Conservation (phyloP, 345 rosid genomes). For the Citrus hindsii region DNA sequence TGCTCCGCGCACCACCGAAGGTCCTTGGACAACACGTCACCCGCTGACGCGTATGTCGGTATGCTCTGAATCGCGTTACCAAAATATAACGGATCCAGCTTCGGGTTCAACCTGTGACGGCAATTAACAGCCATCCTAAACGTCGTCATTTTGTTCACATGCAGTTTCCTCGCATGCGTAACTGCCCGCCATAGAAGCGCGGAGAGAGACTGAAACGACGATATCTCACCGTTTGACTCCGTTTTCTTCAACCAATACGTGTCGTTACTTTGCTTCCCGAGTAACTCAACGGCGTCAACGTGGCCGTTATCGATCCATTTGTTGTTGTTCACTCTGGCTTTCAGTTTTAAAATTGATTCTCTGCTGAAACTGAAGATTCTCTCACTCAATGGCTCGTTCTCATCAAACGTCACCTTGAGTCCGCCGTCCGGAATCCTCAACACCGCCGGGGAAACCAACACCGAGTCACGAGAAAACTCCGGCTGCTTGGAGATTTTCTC, state of each 20-base stretch:
- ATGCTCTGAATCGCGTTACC: conserved; percentile 97
- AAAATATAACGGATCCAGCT: conserved; percentile 62
- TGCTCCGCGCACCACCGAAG: conserved; percentile 84
- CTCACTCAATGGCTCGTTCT: conserved; percentile 62
- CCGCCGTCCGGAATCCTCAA: conserved; percentile 70
- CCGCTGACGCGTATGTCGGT: conserved; percentile 69
- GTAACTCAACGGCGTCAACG: conserved; percentile 46
- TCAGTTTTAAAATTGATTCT: conserved; percentile 59
- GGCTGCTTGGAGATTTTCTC: conserved; percentile 42
- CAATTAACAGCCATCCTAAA: conserved; percentile 93
- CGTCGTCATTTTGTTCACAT: conserved; percentile 51
- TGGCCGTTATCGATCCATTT: conserved; percentile 18
- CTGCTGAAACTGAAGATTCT: conserved; percentile 81
- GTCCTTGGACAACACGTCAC: conserved; percentile 63
- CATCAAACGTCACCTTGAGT: conserved; percentile 69
- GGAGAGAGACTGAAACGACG: conserved; percentile 81
- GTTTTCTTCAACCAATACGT: conserved; percentile 31
- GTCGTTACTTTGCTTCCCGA: conserved; percentile 73
- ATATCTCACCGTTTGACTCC: conserved; percentile 50
- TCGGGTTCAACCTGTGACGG: conserved; percentile 71
- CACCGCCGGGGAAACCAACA: conserved; percentile 61
- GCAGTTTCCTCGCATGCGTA: conserved; percentile 80
- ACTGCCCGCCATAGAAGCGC: conserved; percentile 81
- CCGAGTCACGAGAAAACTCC: conserved; percentile 60
- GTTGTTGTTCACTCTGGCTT: conserved; percentile 50